A percentile compares a stretch with the other conserved stretches of the same genome.
phyloP scores from a whole-genome alignment of 441 rosid species.

The Biscutella laevigata region DNA sequence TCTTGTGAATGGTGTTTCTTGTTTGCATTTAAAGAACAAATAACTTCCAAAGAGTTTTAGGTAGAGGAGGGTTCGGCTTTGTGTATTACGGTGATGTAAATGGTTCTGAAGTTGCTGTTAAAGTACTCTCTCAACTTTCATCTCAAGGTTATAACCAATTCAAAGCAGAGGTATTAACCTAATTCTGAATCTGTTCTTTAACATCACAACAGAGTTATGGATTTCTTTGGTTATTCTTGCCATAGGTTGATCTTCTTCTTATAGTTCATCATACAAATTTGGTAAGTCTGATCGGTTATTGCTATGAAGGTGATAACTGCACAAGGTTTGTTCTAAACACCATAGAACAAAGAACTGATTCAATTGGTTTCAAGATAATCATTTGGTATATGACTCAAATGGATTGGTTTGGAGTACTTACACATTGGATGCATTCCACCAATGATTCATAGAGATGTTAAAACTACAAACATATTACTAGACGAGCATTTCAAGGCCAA shows the following conservation, averaged over 20 bases:
- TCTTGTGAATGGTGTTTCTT: not conserved
- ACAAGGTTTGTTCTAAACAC: too few relatives aligned
- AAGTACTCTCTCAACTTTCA: conserved; percentile 17
- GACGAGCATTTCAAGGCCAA: conserved; percentile 29
- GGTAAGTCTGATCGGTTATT: too few relatives aligned
- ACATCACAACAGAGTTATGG: not conserved
- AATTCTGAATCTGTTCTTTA: too few relatives aligned
- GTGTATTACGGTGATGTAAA: conserved; percentile 16
- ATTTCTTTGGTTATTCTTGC: not conserved
- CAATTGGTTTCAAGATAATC: too few relatives aligned
- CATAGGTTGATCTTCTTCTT: conserved; percentile 31
- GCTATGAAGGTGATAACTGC: too few relatives aligned
- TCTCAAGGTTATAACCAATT: conserved; percentile 18
- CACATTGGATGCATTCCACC: conserved; percentile 37
- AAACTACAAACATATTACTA: conserved; percentile 32
- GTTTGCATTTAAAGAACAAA: not conserved
- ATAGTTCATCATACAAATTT: conserved; percentile 37
- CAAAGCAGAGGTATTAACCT: too few relatives aligned
- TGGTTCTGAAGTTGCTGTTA: conserved; percentile 14
- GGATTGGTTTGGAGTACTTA: conserved; percentile 31
- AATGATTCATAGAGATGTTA: conserved; percentile 36
- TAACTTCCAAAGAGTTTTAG: conserved; percentile 20
- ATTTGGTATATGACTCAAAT: too few relatives aligned
- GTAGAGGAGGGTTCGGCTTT: conserved; percentile 22
- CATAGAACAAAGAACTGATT: too few relatives aligned